Evolutionary conservation across 1,139 yeast genomes (phyloP), one percentile per base, ranked within the genome.

Genomic region (Trichomonascaceae sp.): DNA sequence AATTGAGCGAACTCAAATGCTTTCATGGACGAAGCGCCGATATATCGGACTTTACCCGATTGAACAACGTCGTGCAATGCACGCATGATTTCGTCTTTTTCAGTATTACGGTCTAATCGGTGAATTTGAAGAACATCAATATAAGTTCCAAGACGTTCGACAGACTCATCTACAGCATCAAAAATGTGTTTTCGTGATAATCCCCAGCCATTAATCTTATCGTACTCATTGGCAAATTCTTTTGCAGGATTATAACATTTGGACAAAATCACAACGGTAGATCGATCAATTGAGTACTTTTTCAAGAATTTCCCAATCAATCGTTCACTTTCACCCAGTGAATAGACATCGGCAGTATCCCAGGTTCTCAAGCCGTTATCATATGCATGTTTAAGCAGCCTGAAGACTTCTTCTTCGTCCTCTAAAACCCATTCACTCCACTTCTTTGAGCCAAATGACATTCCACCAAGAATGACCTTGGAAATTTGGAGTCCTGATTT

Each of bases 81-180:
- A 58, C 67, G 73, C 84, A 82, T 80, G 44, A 75, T 75, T 60
- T 82, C 85, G 54, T 73, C 74, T 52, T 72, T 70, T 45, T 80
- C 77, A 3, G 76, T 72, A 0, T 67, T 63, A 36, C 62, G 58
- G 58, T 81, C 85, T 43, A 71, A 71, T 56, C 84, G 69, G 69
- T 88, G 96, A 66, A 88, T 74, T 68, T 86, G 87, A 0, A 87
- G 87, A 60, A 87, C 74, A 68, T 89, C 96, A 59, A 89, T 71
- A 65, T 87, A 87, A 0, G 95, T 85, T 15, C 79, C 69, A 55
- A 89, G 74, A 56, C 96, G 72, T 51, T 78, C 67, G n/a, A 74
- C 75, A 4, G 81, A 76, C 1, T 64, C 75, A 50, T 75, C 71
- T 20, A 71, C 79, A 1, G 82, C 82, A 60, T 79, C 83, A 39